Conservation (phyloP, 2,329 filamentous ascomycete genomes). For the Aschersonia sp. region DNA sequence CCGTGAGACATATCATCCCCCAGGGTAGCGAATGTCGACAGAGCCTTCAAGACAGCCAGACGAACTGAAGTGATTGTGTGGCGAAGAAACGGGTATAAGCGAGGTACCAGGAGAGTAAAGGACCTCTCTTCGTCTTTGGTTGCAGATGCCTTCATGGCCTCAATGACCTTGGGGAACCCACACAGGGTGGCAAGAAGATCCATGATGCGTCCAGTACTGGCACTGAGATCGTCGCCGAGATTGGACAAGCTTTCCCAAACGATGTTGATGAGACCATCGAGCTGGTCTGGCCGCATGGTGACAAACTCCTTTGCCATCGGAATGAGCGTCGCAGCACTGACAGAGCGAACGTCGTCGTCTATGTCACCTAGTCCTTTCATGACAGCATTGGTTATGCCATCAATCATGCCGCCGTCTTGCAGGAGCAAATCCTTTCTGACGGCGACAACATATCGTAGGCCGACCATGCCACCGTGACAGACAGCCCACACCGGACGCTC, state of each 20-base stretch:
- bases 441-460: slow-evolving; percentile 85
- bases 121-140: slow-evolving; percentile 72
- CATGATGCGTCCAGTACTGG: slow-evolving; percentile 97
- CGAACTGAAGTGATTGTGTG: slow-evolving; percentile 96
- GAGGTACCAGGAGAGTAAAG: slow-evolving; percentile 82
- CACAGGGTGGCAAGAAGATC: slow-evolving; percentile 92
- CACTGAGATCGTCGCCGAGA: slow-evolving; percentile 91
- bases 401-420: slow-evolving; percentile 71
- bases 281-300: slow-evolving; percentile 59
- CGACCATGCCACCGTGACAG: slow-evolving; percentile 96
- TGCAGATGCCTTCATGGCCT: slow-evolving; percentile 87
- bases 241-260: slow-evolving; percentile 97
- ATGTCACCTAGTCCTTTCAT: slow-evolving; percentile 87
- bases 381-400: slow-evolving; percentile 81
- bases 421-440: slow-evolving; percentile 86
- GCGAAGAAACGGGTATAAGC: slow-evolving; percentile 87
- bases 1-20: slow-evolving; percentile 67
- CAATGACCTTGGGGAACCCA: slow-evolving; percentile 80
- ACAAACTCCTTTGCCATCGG: slow-evolving; percentile 95
- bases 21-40: slow-evolving; percentile 85
- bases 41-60: slow-evolving; percentile 78
- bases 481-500: slow-evolving; percentile 78
- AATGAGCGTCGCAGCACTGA: slow-evolving; percentile 93
- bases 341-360: slow-evolving; percentile 92
- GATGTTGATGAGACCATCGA: slow-evolving; percentile 77